Evolutionary conservation across 2,329 filamentous ascomycete species (phyloP).

Genomic region (Graphiopsis chlorocephala): DNA sequence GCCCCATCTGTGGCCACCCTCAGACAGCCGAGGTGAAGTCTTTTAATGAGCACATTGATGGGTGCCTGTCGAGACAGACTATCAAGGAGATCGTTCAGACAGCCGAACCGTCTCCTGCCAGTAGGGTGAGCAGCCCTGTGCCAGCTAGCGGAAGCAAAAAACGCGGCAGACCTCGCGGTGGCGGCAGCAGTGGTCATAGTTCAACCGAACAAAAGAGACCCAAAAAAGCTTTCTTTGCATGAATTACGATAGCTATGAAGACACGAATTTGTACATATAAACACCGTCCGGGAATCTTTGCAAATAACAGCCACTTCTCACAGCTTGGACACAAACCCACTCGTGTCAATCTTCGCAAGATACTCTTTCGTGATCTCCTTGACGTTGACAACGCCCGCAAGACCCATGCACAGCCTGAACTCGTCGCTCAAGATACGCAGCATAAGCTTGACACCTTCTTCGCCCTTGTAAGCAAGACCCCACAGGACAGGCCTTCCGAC

Average conservation of each 20-base stretch:
- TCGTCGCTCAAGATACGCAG: conserved; percentile 43
- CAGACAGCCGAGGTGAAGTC: conserved; percentile 70
- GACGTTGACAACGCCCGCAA: conserved; percentile 38
- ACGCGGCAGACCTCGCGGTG: conserved; percentile 2
- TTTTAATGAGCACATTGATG: conserved; percentile 92
- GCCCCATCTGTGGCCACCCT: conserved; percentile 79
- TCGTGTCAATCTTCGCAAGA: conserved; percentile 37
- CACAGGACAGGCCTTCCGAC: conserved; percentile 48
- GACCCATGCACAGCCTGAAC: conserved; percentile 40
- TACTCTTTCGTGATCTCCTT: conserved; percentile 40
- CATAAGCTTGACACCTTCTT: conserved; percentile 41
- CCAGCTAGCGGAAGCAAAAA: background rate
- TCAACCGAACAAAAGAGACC: conserved; percentile 1
- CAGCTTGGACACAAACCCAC: conserved; percentile 30
- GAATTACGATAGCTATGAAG: conserved; percentile 5
- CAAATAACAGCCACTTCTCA: conserved; percentile 9
- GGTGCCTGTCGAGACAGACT: conserved; percentile 79
- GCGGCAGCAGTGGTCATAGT: background rate
- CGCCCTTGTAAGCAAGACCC: conserved; percentile 43
- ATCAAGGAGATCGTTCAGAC: conserved; percentile 71
- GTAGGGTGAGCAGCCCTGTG: background rate
- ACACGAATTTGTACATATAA: background rate
- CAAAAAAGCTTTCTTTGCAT: conserved; percentile 9
- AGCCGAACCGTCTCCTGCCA: background rate
- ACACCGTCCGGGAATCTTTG: background rate